Evolutionary conservation across 148 eudicot species (phyloP).

Genomic region (Oxyria digyna): DNA sequence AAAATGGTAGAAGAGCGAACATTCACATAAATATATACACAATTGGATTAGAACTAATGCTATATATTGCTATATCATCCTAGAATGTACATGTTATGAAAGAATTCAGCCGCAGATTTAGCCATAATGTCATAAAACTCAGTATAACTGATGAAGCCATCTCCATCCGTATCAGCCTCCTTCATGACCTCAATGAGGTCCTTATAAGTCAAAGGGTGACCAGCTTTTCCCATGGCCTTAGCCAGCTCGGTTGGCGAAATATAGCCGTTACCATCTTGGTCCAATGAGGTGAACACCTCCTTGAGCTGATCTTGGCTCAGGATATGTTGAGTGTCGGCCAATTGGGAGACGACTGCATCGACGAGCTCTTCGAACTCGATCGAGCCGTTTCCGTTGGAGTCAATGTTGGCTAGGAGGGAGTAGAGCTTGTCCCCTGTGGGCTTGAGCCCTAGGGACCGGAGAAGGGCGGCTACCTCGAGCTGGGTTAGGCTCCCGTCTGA

Average conservation of each 20-base stretch:
- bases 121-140: conserved; percentile 54
- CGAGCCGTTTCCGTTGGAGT: conserved; percentile 49
- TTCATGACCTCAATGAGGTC: conserved; percentile 55
- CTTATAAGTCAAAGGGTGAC: conserved; percentile 49
- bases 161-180: conserved; percentile 62
- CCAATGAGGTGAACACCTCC: conserved; percentile 43
- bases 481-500: conserved; percentile 62
- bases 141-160: conserved; percentile 58
- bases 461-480: conserved; percentile 55
- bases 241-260: conserved; percentile 65
- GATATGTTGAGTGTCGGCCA: conserved; percentile 21
- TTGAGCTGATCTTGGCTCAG: conserved; percentile 47
- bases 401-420: conserved; percentile 34
- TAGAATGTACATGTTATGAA: conserved; percentile 17
- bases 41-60: no score
- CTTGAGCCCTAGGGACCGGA: conserved; percentile 53
- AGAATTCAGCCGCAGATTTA: conserved; percentile 43
- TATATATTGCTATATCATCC: no score
- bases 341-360: conserved; percentile 33
- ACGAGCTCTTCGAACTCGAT: conserved; percentile 56
- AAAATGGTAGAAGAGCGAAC: no score
- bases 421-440: conserved; percentile 47
- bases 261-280: conserved; percentile 55
- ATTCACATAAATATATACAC: no score
- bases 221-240: conserved; percentile 65